phyloP scores from a whole-genome alignment of 2,329 filamentous ascomycete species.

The Pseudovirgaria hyperparasitica region DNA sequence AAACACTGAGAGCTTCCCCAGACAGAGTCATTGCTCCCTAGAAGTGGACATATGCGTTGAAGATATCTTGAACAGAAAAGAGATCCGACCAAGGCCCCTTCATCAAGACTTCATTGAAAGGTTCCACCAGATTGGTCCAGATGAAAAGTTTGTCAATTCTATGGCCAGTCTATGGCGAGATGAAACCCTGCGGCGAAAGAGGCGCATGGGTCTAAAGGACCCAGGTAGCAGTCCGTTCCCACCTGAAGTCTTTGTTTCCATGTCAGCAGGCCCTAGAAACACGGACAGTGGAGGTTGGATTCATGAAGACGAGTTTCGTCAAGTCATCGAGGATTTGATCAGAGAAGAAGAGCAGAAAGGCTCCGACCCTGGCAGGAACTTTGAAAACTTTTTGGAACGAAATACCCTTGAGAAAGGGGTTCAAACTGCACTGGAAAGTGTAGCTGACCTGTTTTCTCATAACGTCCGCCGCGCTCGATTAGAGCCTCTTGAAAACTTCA shows the following conservation, averaged over 20 bases:
- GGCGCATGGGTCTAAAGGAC: slow-evolving; percentile 51
- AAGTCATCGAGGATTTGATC: slow-evolving; percentile 51
- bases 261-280: slow-evolving; percentile 72
- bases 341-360: slow-evolving; percentile 46
- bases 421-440: slow-evolving; percentile 69
- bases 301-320: slow-evolving; percentile 72
- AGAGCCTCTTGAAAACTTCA: no score
- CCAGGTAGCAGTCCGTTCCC: slow-evolving; percentile 66
- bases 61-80: slow-evolving; percentile 70
- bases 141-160: slow-evolving; percentile 79
- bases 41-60: slow-evolving; percentile 85
- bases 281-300: slow-evolving; percentile 74
- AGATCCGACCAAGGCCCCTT: slow-evolving; percentile 62
- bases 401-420: slow-evolving; percentile 44
- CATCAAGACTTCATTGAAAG: slow-evolving; percentile 82
- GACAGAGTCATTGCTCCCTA: slow-evolving; percentile 75
- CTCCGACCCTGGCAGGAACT: slow-evolving; percentile 35
- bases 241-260: slow-evolving; percentile 68
- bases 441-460: slow-evolving; percentile 73
- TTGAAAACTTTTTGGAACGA: slow-evolving; percentile 52
- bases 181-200: slow-evolving; percentile 67
- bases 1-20: slow-evolving; percentile 51
- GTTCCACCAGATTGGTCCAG: slow-evolving; percentile 45
- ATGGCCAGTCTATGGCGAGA: slow-evolving; percentile 92
- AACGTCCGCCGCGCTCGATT: slow-evolving; percentile 39